These are phyloP conservation scores for Sarocladium brachiariae DNA, from an alignment of 2,329 filamentous ascomycete species.

Conservation along the genomic window DNA sequence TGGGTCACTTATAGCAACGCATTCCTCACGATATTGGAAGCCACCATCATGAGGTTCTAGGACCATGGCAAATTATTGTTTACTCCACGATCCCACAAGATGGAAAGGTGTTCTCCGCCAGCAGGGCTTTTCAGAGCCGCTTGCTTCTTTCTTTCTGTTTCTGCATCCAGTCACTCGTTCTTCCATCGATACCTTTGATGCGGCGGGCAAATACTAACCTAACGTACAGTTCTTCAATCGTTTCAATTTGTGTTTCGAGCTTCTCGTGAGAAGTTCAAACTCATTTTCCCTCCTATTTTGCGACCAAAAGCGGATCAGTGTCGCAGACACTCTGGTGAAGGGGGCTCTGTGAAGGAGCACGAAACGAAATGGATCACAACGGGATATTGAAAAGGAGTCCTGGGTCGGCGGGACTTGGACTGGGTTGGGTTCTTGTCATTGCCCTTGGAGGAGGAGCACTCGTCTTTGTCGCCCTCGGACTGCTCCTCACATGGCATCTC, in stretches of 20 bases:
- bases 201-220: not conserved
- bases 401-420: slow-evolving; percentile 18
- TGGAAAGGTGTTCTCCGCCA: not conserved
- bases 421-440: slow-evolving; percentile 38
- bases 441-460: slow-evolving; percentile 40
- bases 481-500: slow-evolving; percentile 34
- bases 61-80: slow-evolving; percentile 7
- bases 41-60: slow-evolving; percentile 16
- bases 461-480: slow-evolving; percentile 35
- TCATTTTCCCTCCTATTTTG: not conserved
- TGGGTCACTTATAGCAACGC: slow-evolving; percentile 27
- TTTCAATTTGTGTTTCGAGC: not conserved
- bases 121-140: not conserved
- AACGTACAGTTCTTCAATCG: not conserved
- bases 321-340: not conserved
- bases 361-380: not conserved
- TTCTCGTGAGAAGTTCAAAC: no score
- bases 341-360: not conserved
- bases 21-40: slow-evolving; percentile 28
- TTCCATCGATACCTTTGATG: not conserved
- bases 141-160: slow-evolving; percentile 4
- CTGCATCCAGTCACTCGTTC: slow-evolving; percentile 6
- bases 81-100: slow-evolving; percentile 7
- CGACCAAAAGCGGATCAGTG: not conserved
- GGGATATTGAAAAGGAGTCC: not conserved